Evolutionary conservation across 257 asterid species (phyloP), one percentile per base, ranked within the genome.

Genomic region (Lycium ferocissimum): DNA sequence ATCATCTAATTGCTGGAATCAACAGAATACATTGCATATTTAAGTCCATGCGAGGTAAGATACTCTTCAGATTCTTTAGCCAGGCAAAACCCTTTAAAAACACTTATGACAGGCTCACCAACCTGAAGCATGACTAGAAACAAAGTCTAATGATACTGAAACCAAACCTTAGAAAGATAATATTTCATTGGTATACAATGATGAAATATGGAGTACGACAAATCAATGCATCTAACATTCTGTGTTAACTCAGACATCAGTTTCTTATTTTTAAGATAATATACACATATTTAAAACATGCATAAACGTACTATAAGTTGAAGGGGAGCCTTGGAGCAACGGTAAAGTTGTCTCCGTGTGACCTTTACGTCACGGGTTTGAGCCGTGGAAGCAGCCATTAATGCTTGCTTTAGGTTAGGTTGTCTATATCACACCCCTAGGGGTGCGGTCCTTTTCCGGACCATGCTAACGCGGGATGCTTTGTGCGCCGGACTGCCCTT

Each of bases 11-110:
- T 89, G 76, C 85, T 73, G 80, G 92, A 88, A 85, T 89, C 90
- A 35, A 93, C 56, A 67, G 95, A 90, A 86, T 93, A 94, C 53
- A 93, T 92, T 38, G 98, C 90, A 90, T 91, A 91, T 87, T 90
- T 93, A 78, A 96, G 96, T 76, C 98, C 99, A 63, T 87, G 94
- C 51, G 95, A 88, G 15, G 97, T 84, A 85, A 96, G 96, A 87
- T 91, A 91, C 35, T 88, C 93, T 92, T 93, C 98, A 66, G 98
- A 93, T 81, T 93, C 92, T 89, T 89, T 91, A 56, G 97, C 86
- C 91, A 96, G 83, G 80, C 91, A 88, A 84, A 92, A 91, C 57
- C 98, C 99, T 92, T 94, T 96, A 67, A 78, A 94, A 70, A 96
- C 94, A 75, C 92, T 90, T 75, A 96, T 56, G 13, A 92, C 80